Evolutionary conservation across 768 basidiomycete genomes (phyloP).

Genomic region (Pleurotus djamor): DNA sequence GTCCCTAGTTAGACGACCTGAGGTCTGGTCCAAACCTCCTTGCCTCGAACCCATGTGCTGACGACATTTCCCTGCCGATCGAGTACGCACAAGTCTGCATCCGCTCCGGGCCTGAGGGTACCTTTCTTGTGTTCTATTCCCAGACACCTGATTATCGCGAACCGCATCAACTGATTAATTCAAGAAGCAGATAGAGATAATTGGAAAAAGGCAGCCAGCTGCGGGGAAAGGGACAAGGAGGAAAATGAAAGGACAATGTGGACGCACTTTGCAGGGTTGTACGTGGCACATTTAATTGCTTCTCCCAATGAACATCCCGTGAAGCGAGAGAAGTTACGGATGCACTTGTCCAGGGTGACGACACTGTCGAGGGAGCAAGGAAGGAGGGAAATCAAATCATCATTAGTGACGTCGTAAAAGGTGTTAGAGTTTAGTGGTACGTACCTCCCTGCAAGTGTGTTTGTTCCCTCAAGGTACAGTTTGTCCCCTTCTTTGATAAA

Average conservation of each 20-base stretch:
- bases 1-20: constrained; percentile 7
- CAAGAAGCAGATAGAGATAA: neutral
- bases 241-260: neutral
- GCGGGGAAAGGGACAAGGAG: no score
- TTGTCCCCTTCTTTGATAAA: constrained; percentile 81
- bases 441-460: constrained; percentile 87
- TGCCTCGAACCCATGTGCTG: constrained; percentile 77
- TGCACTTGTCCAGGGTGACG: constrained; percentile 80
- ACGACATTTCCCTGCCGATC: constrained; percentile 64
- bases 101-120: constrained; percentile 75
- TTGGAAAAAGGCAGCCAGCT: no score
- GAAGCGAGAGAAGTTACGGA: constrained; percentile 82
- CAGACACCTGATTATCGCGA: constrained; percentile 53
- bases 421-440: constrained; percentile 11
- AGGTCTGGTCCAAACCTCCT: constrained; percentile 59
- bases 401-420: neutral
- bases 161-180: neutral
- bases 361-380: constrained; percentile 40
- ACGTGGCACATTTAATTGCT: constrained; percentile 84
- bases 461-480: constrained; percentile 81
- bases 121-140: constrained; percentile 81
- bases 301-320: constrained; percentile 82
- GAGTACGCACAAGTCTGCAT: constrained; percentile 83
- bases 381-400: neutral
- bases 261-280: constrained; percentile 75